Evolutionary conservation across 2,329 filamentous ascomycete genomes (phyloP).

Genomic region (Colletotrichum eleusines): DNA sequence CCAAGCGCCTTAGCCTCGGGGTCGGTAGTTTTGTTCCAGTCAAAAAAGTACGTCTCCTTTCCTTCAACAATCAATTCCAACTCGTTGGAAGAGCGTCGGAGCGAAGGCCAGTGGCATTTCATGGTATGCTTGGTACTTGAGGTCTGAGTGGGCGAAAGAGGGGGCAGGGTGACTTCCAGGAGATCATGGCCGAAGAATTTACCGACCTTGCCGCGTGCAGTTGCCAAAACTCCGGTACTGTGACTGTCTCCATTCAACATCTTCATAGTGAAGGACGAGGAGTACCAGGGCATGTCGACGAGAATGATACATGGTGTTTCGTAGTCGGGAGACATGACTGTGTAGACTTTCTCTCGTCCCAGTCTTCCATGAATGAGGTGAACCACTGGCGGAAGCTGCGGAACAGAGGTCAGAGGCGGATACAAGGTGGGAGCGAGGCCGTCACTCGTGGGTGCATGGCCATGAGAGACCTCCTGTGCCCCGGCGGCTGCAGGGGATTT

Average conservation of each 20-base stretch:
- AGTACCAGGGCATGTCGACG: background rate
- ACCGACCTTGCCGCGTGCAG: background rate
- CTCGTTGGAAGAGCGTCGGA: background rate
- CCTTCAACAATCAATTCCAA: background rate
- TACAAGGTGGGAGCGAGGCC: background rate
- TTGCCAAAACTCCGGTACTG: background rate
- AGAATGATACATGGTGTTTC: background rate
- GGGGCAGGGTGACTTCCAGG: background rate
- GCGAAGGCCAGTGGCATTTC: background rate
- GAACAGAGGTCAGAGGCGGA: background rate
- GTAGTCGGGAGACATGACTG: background rate
- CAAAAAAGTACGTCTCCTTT: background rate
- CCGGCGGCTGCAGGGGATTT: background rate
- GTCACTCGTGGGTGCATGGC: background rate
- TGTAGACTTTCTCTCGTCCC: background rate
- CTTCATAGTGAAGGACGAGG: background rate
- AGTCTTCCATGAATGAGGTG: background rate
- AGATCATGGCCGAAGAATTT: background rate
- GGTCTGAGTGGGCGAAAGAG: too few relatives aligned
- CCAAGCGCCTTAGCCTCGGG: background rate
- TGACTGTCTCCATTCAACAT: background rate
- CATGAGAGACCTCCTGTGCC: too few relatives aligned
- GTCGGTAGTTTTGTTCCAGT: background rate
- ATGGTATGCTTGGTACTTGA: background rate
- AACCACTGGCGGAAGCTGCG: background rate